Evolutionary conservation across 1,284 basidiomycete species (phyloP), one percentile per base, ranked within the genome.

Genomic region (Paramarasmius palmivorus): DNA sequence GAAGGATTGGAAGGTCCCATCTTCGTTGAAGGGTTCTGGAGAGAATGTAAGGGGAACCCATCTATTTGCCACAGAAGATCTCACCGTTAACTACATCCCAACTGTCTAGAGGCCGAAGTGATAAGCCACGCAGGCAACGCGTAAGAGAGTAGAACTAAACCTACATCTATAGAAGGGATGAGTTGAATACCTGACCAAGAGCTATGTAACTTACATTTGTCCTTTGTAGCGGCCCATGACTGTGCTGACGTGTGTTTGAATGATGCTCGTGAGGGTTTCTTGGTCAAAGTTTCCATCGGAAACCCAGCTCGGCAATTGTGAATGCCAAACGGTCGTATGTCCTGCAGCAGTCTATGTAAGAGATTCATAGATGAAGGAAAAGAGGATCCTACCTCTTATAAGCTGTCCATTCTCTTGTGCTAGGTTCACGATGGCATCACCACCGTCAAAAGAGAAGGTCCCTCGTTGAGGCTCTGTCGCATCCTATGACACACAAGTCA

Each of bases 271-370:
- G 20, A 82, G 67, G 15, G 73, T 73, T 1, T 73, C 65, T 25
- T 73, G 70, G 54, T 72, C 66, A 59, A 76, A 79, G 58, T 67
- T 68, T 12, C 76, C 73, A 45, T 66, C 56, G 1, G 73, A 70
- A 7, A 82, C 76, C 80, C 80, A 83, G 64, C 61, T 67, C 0
- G 80, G 76, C 1, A 82, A 69, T 59, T 83, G 80, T 54, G 73
- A 76, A 61, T 83, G 71, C 82, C 82, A 83, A 37, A 82, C 80
- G 57, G 77, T 78, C 58, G 74, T 78, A 63, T 79, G 79, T 7
- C 77, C 70, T 72, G 49, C 17, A 10, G n/a, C n/a, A n/a, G n/a
- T n/a, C 3, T 14, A 14, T 32, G 19, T 32, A 32, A 41, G 45
- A 22, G 4, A 26, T 15, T 39, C 14, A 19, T 8, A 17, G 2